Conservation (phyloP, 257 asterid genomes). For the Lycium ferocissimum region DNA sequence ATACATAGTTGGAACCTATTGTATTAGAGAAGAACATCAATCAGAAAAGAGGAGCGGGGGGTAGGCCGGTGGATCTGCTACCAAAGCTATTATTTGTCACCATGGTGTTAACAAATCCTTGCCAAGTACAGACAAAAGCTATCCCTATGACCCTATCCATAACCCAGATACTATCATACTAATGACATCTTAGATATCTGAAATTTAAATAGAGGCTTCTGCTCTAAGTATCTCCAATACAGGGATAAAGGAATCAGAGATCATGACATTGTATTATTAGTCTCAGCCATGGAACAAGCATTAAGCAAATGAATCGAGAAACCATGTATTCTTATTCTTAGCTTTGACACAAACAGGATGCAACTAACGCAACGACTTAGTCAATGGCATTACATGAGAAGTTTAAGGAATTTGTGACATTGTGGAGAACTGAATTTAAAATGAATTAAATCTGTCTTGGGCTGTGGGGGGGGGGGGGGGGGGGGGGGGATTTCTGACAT, state of each 20-base stretch:
- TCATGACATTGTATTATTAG: not conserved
- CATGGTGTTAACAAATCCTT: not conserved
- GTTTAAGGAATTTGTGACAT: not conserved
- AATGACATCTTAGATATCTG: not conserved
- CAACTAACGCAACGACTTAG: not conserved
- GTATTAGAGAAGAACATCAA: conserved; percentile 1
- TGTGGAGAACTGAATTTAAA: too few relatives aligned
- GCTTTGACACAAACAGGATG: not conserved
- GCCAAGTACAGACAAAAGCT: not conserved
- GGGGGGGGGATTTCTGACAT: not conserved
- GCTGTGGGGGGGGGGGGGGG: too few relatives aligned
- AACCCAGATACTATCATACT: not conserved
- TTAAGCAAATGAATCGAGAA: not conserved
- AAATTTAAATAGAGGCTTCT: not conserved
- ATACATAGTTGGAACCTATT: conserved; percentile 95
- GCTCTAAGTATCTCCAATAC: not conserved
- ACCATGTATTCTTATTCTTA: not conserved
- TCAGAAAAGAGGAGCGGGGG: not conserved
- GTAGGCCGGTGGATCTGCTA: not conserved
- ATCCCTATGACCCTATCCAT: not conserved
- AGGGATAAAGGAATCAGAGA: not conserved
- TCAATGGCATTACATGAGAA: not conserved
- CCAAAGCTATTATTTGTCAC: not conserved
- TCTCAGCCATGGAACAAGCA: not conserved
- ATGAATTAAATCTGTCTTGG: too few relatives aligned